Evolutionary conservation across 2,329 filamentous ascomycete genomes (phyloP).

Genomic region (Trichoderma lentiforme): DNA sequence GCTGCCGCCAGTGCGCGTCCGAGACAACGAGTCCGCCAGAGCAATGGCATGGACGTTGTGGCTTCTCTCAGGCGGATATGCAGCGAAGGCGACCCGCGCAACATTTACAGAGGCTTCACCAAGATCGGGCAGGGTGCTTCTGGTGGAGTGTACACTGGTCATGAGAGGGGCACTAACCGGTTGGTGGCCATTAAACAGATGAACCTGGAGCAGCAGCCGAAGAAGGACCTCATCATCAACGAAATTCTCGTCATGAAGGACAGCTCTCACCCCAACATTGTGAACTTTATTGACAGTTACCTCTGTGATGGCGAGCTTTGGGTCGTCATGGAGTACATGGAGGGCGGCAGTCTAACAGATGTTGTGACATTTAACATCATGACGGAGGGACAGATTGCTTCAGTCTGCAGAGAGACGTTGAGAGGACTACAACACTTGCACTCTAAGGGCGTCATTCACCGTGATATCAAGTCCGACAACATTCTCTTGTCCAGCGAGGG

Average conservation of each 20-base stretch:
- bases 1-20: constrained; percentile 58
- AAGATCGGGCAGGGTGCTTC: constrained; percentile 98
- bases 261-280: constrained; percentile 96
- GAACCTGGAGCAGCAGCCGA: constrained; percentile 97
- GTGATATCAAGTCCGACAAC: constrained; percentile 99
- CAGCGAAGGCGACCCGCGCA: constrained; percentile 81
- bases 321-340: constrained; percentile 99
- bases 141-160: constrained; percentile 90
- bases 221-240: constrained; percentile 99
- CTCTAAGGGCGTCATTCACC: constrained; percentile 96
- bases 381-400: constrained; percentile 95
- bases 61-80: constrained; percentile 84
- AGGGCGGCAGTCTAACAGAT: constrained; percentile 94
- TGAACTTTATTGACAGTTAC: constrained; percentile 99
- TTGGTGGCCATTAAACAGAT: constrained; percentile 99
- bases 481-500: constrained; percentile 91
- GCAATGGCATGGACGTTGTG: constrained; percentile 77
- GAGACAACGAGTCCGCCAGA: constrained; percentile 75
- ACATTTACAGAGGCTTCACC: constrained; percentile 79
- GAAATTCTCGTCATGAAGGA: constrained; percentile 99
- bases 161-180: constrained; percentile 77
- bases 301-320: constrained; percentile 86
- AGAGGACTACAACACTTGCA: constrained; percentile 92
- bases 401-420: constrained; percentile 89
- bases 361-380: constrained; percentile 99